Evolutionary conservation across 805 yeast species (phyloP).

Genomic region (Cephaloascus fragrans): DNA sequence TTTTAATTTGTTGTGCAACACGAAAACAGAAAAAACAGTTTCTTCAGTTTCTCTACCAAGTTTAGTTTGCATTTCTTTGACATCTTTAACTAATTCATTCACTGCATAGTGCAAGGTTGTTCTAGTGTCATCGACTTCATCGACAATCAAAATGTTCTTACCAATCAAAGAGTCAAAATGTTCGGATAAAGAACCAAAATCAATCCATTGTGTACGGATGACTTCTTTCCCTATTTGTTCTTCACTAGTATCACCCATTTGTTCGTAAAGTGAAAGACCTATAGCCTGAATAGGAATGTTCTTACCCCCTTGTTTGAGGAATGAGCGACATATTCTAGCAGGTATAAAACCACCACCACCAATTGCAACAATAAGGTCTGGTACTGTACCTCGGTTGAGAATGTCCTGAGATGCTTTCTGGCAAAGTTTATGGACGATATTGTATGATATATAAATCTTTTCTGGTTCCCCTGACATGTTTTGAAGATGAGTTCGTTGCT

Average conservation of each 20-base stretch:
- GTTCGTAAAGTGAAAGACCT: slow-evolving; percentile 57
- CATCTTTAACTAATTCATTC: slow-evolving; percentile 59
- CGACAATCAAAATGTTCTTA: slow-evolving; percentile 72
- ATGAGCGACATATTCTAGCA: slow-evolving; percentile 57
- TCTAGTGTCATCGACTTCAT: slow-evolving; percentile 89
- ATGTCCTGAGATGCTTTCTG: slow-evolving; percentile 52
- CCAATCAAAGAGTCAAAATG: slow-evolving; percentile 74
- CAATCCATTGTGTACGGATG: slow-evolving; percentile 84
- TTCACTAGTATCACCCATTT: slow-evolving; percentile 32
- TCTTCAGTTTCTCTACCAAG: slow-evolving; percentile 48
- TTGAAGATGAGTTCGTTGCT: neutral
- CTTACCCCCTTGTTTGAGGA: slow-evolving; percentile 47
- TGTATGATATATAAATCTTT: slow-evolving; percentile 61
- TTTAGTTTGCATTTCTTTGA: slow-evolving; percentile 47
- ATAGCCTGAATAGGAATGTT: slow-evolving; percentile 66
- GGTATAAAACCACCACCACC: slow-evolving; percentile 74
- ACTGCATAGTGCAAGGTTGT: slow-evolving; percentile 83
- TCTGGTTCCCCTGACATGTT: slow-evolving; percentile 21
- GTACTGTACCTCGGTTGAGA: slow-evolving; percentile 27
- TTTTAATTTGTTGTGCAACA: slow-evolving; percentile 76
- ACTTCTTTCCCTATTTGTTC: slow-evolving; percentile 61
- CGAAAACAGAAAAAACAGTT: slow-evolving; percentile 69
- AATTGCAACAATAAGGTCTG: slow-evolving; percentile 55
- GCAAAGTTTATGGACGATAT: slow-evolving; percentile 75
- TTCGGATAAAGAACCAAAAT: slow-evolving; percentile 59